Conservation (phyloP, 495 filamentous ascomycete genomes). For the Xylaria palmicola region DNA sequence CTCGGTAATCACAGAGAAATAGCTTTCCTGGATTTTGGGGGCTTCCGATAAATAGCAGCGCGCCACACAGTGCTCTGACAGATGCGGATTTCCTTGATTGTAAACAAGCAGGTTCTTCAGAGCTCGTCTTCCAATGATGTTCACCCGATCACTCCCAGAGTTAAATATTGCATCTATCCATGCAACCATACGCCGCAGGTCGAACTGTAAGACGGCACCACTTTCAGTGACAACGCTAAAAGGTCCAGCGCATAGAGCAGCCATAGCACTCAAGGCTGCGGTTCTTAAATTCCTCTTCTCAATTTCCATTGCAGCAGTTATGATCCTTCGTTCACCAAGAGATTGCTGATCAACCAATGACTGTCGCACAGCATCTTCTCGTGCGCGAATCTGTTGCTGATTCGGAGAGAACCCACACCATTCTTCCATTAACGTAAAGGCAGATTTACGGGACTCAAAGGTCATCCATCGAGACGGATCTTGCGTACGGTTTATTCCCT, state of each 20-base stretch:
- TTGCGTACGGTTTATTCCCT: slow-evolving; percentile 82
- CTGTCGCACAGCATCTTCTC: slow-evolving; percentile 86
- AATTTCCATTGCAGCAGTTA: slow-evolving; percentile 90
- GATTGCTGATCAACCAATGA: slow-evolving; percentile 65
- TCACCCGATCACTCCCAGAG: slow-evolving; percentile 81
- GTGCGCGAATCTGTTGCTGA: slow-evolving; percentile 72
- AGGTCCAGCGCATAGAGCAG: slow-evolving; percentile 87
- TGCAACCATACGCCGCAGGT: slow-evolving; percentile 83
- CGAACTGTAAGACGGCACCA: slow-evolving; percentile 79
- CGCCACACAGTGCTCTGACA: slow-evolving; percentile 83
- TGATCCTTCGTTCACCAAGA: slow-evolving; percentile 65
- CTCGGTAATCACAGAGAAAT: slow-evolving; percentile 88
- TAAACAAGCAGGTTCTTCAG: slow-evolving; percentile 88
- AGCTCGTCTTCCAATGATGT: slow-evolving; percentile 86
- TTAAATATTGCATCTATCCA: slow-evolving; percentile 96
- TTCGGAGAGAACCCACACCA: slow-evolving; percentile 98
- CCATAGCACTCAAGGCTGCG: slow-evolving; percentile 93
- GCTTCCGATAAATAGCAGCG: slow-evolving; percentile 79
- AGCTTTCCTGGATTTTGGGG: slow-evolving; percentile 86
- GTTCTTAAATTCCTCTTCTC: slow-evolving; percentile 89
- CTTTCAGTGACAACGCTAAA: slow-evolving; percentile 85
- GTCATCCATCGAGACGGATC: slow-evolving; percentile 91
- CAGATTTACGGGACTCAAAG: slow-evolving; percentile 89
- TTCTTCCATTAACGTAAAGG: slow-evolving; percentile 95
- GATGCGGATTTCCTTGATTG: slow-evolving; percentile 78